Percentiles rank a stretch among this genome's conserved stretches.
phyloP scores from a whole-genome alignment of 2,329 filamentous ascomycete species.

The Cercospora citrullina region DNA sequence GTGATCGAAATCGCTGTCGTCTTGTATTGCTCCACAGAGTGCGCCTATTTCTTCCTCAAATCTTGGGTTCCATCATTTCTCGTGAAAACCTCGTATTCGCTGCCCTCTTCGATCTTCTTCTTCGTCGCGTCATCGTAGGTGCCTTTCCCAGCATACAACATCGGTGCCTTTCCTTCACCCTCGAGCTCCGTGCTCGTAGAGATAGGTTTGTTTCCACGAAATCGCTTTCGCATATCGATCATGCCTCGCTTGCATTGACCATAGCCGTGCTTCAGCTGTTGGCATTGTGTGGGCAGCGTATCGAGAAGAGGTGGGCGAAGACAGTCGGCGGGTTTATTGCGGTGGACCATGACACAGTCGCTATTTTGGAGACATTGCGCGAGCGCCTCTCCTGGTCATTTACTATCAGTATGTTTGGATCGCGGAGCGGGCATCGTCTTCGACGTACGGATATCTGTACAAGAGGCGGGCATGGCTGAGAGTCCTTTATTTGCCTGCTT shows the following conservation, averaged over 20 bases:
- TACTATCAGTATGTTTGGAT: conserved; percentile 8
- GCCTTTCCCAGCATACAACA: conserved; percentile 71
- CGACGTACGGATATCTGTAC: conserved; percentile 87
- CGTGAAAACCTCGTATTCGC: conserved; percentile 36
- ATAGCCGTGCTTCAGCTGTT: conserved; percentile 89
- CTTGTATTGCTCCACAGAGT: neutral
- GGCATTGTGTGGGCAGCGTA: conserved; percentile 81
- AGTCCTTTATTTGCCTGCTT: neutral
- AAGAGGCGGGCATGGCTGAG: conserved; percentile 80
- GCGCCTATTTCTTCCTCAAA: conserved; percentile 33
- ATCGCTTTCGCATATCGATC: conserved; percentile 98
- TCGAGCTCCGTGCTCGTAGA: conserved; percentile 66
- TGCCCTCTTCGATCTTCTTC: conserved; percentile 36
- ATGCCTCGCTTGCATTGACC: conserved; percentile 94
- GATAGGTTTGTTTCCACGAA: conserved; percentile 89
- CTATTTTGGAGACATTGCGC: conserved; percentile 94
- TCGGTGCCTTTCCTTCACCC: conserved; percentile 51
- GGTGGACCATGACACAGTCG: conserved; percentile 92
- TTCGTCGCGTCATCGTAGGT: conserved; percentile 32
- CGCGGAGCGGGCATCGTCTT: neutral
- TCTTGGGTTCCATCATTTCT: conserved; percentile 36
- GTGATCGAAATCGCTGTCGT: neutral
- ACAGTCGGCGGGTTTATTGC: conserved; percentile 83
- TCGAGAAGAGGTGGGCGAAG: conserved; percentile 78
- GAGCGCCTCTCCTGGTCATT: conserved; percentile 73